A percentile compares a stretch with the other conserved stretches of the same genome.
Conservation (phyloP, 1,139 yeast species). For the Kodamaea alishanica region DNA sequence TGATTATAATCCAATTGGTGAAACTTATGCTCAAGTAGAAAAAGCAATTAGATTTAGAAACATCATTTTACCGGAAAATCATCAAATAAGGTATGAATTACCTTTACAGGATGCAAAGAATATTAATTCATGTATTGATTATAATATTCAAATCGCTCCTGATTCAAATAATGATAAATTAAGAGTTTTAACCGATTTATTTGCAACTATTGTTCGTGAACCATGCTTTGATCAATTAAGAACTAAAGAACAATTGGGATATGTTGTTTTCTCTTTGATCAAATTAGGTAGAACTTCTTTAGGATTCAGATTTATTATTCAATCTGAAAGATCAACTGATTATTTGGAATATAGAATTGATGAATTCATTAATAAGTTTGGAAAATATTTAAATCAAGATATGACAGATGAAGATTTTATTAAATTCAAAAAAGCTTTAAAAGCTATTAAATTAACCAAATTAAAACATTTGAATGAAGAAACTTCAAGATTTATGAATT, state of each 20-base stretch:
- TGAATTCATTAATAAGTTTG: conserved; percentile 49
- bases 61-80: conserved; percentile 41
- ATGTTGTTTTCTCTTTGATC: conserved; percentile 80
- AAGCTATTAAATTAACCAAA: conserved; percentile 63
- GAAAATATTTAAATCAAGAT: conserved; percentile 29
- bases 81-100: conserved; percentile 48
- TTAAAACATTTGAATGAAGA: conserved; percentile 79
- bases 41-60: conserved; percentile 24
- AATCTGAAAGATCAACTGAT: conserved; percentile 74
- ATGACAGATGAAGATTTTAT: conserved; percentile 62
- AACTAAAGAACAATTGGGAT: conserved; percentile 89
- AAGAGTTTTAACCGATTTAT: conserved; percentile 55
- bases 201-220: conserved; percentile 72
- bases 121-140: conserved; percentile 81
- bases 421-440: conserved; percentile 66
- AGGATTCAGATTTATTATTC: conserved; percentile 78
- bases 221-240: conserved; percentile 88
- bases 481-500: conserved; percentile 58
- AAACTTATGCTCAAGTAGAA: conserved; percentile 32
- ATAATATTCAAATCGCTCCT: conserved; percentile 63
- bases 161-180: conserved; percentile 27
- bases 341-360: conserved; percentile 78
- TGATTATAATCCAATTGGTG: conserved; percentile 34
- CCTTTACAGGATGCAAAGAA: conserved; percentile 62
- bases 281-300: conserved; percentile 67